phyloP scores from a whole-genome alignment of 305 asterid genomes.

The Plantago rigida region DNA sequence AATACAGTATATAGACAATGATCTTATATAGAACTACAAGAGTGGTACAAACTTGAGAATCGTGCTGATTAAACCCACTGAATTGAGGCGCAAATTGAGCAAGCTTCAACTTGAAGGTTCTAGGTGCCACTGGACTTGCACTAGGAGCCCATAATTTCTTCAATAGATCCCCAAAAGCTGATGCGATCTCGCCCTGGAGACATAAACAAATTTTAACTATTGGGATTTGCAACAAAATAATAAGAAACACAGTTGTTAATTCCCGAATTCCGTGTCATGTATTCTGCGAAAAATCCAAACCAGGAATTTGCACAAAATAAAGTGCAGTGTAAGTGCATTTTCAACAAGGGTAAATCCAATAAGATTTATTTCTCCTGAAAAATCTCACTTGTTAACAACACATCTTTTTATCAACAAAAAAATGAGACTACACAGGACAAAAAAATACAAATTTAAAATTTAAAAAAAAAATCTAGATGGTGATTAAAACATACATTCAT shows the following conservation, averaged over 20 bases:
- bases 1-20: conserved; percentile 8
- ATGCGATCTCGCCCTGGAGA: conserved; percentile 88
- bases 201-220: conserved; percentile 20
- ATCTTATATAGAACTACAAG: conserved; percentile 22
- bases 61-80: conserved; percentile 95
- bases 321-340: neutral
- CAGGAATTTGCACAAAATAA: no score
- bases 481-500: conserved; percentile 60
- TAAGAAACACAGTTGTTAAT: conserved; percentile 17
- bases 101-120: conserved; percentile 77
- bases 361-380: conserved; percentile 7
- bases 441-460: neutral
- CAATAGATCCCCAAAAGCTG: conserved; percentile 82
- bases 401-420: conserved; percentile 5
- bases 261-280: conserved; percentile 19
- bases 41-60: conserved; percentile 68
- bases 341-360: neutral
- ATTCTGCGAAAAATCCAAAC: conserved; percentile 14
- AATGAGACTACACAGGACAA: neutral
- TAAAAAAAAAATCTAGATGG: conserved; percentile 7
- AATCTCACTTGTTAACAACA: conserved; percentile 15
- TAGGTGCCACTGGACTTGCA: conserved; percentile 74
- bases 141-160: conserved; percentile 96
- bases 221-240: conserved; percentile 13
- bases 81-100: conserved; percentile 97